Base-by-base conservation (phyloP, 2,329 filamentous ascomycete genomes). In the Colletotrichum shisoi region DNA sequence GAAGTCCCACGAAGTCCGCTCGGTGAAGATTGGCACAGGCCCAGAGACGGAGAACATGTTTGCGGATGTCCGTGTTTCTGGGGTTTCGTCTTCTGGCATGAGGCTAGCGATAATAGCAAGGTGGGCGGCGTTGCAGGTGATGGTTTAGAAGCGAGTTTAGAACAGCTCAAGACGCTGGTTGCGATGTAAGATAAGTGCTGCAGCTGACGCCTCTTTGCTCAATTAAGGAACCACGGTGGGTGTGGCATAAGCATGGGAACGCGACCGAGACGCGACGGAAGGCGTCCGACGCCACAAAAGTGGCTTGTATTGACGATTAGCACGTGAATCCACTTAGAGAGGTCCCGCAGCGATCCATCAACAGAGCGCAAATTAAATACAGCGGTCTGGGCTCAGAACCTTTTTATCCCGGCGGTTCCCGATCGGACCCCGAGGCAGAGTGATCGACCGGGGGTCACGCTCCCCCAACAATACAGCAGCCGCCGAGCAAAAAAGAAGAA, bases 1-100 rank as follows among this genome's bases (percentile, higher is more conserved):
- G 74, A 82, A 75, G 56, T 80, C 76, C 75, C 81, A 82, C 39
- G 74, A 73, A 69, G 77, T 73, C 63, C 77, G 75, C 57, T 77
- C 70, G 70, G 79, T 77, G 72, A 83, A 81, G 56, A 80, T 77
- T 19, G 82, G 79, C n/a, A 79, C 72, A 42, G 78, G 73, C 11
- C 61, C 61, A 9, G 79, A 74, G 67, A 81, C 74, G n/a, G 80
- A 79, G 70, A 81, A 75, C 80, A 82, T 82, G 39, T 71, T 76
- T 62, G 67, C 48, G 54, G 58, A 21, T 63, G 68, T 73, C 42
- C 42, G 53, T 21, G 7, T 68, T 19, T 59, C 54, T 7, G 49
- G 49, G 45, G 74, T 73, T 75, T 76, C 78, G 60, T 72, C 73
- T 67, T 73, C 72, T 70, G 78, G 76, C 77, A 80, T 76, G 68